A percentile compares a stretch with the other conserved stretches of the same genome.
Evolutionary conservation across 2,329 filamentous ascomycete species (phyloP).

Genomic region (Trichoderma sp.): DNA sequence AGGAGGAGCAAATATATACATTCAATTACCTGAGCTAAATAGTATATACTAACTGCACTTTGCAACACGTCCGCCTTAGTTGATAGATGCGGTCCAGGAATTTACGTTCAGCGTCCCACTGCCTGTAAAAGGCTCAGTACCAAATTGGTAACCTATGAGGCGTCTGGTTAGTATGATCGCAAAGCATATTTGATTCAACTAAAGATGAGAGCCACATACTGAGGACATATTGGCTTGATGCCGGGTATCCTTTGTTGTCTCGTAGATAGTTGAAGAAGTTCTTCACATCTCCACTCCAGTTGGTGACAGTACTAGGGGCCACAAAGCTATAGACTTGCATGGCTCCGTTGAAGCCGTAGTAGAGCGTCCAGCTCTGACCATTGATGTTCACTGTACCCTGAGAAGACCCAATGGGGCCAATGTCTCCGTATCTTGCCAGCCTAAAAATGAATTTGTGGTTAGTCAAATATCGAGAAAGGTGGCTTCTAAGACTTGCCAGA

Average conservation of each 20-base stretch:
- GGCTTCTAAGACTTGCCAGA: not conserved
- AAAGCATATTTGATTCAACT: not conserved
- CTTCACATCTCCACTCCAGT: constrained; percentile 4
- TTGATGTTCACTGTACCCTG: not conserved
- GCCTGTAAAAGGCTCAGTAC: constrained; percentile 6
- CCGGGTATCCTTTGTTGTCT: constrained; percentile 1
- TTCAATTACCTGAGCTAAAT: not conserved
- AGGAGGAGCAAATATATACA: not conserved
- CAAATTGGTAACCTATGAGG: not conserved
- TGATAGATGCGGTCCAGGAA: not conserved
- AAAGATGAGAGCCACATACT: not conserved
- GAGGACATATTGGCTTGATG: constrained; percentile 5
- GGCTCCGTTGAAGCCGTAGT: constrained; percentile 2
- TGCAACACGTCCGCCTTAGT: not conserved
- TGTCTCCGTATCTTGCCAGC: not conserved
- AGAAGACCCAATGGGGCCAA: not conserved
- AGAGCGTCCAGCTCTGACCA: constrained; percentile 2
- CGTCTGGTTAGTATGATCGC: not conserved
- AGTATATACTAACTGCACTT: not conserved
- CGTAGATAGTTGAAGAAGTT: constrained; percentile 1
- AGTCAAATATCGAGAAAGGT: not conserved
- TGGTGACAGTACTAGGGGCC: not conserved
- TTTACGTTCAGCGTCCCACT: not conserved
- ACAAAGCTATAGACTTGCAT: constrained; percentile 12
- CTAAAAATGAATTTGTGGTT: not conserved